Evolutionary conservation across 306 rosid genomes (phyloP).

Genomic region (Canavalia gladiata): DNA sequence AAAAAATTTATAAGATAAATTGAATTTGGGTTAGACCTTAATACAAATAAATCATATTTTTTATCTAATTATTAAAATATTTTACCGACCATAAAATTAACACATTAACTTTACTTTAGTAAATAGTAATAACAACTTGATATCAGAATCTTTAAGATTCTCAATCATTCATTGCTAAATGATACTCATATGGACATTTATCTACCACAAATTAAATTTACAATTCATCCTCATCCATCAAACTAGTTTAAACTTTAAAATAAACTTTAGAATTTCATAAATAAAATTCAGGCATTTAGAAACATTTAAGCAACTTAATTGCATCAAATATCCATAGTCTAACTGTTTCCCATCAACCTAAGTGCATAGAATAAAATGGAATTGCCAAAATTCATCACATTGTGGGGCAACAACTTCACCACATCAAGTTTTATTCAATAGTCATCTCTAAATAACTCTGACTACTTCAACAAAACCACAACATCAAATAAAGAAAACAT

Average conservation of each 20-base stretch:
- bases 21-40: no score
- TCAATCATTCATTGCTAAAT: background rate
- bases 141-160: background rate
- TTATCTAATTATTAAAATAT: no score
- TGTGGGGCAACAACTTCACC: slow-evolving; percentile 26
- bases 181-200: background rate
- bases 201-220: slow-evolving; percentile 6
- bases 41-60: no score
- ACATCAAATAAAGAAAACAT: no score
- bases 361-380: slow-evolving; percentile 36
- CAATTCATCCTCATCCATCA: slow-evolving; percentile 1
- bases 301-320: slow-evolving; percentile 22
- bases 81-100: no score
- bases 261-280: slow-evolving; percentile 16
- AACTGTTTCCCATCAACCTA: slow-evolving; percentile 28
- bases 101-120: no score
- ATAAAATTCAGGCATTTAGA: slow-evolving; percentile 13
- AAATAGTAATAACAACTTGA: background rate
- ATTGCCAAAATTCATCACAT: slow-evolving; percentile 20
- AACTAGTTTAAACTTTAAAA: background rate
- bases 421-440: slow-evolving; percentile 23
- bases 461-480: background rate
- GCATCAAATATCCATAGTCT: slow-evolving; percentile 2
- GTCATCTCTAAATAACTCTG: slow-evolving; percentile 31
- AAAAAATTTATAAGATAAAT: no score